Base-by-base conservation (phyloP, 2,329 filamentous ascomycete genomes). In the Diplocarpon rosae region DNA sequence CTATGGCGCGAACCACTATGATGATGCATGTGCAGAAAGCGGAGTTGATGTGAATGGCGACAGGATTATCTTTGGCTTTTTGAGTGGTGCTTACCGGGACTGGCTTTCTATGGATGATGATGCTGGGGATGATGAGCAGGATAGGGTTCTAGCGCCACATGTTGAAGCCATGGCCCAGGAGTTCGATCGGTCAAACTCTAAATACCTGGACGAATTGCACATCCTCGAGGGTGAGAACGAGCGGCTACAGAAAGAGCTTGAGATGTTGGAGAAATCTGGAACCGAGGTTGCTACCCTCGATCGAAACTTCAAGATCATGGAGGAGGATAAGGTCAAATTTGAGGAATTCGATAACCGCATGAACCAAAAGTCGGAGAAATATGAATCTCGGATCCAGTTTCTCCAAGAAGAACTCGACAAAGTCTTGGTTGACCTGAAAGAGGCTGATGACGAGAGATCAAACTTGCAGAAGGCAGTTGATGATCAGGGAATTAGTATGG, bases 101-200 rank as follows among this genome's bases (percentile, higher is more conserved):
- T 98, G 92, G 90, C 71, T 98, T 12, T 81, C 83, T 47, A 90
- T 94, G 66, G 88, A 93, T 39, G 87, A 92, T 46, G 88, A 95
- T 44, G 83, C 87, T 45, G 79, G 78, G 29, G 87, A 92, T 50
- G 85, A 90, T n/a, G 83, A 87, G 43, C 84, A 82, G 5, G 84
- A 89, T 55, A 76, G 75, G 51, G 73, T 87, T 30, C 72, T 96
- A 45, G 75, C 81, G 34, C 89, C 89, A 2, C 90, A 98, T 60
- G 75, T 95, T 11, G 77, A 90, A 55, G 73, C 73, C 11, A 96
- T 98, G 92, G 86, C 87, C 0, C 71, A 74, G 30, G 85, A 88
- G 28, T 98, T 98, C 54, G 85, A 94, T 54, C 73, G 73, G 15
- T 80, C 85, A 9, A 95, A 95, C 57, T 78, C 85, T 14, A 85